Base-by-base conservation (phyloP, 257 asterid genomes). In the Fraxinus quadrangulata region DNA sequence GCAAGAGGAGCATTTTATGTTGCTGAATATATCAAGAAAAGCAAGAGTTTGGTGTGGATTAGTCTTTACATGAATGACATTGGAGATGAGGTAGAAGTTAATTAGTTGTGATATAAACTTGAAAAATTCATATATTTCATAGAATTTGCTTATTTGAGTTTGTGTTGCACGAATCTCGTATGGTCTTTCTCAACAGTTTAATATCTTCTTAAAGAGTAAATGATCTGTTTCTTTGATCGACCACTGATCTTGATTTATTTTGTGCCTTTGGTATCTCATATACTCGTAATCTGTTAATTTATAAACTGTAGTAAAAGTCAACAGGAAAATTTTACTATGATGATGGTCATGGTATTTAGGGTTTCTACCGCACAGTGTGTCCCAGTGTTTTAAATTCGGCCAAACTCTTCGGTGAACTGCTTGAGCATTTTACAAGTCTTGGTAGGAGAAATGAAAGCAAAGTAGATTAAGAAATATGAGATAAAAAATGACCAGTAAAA, bases 51-150 rank as follows among this genome's bases (percentile, higher is more conserved):
- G 83, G 85, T 87, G 83, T 90, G 95, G 97, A 84, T 96, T 76
- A 96, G 80, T 82, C 93, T 96, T 80, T 96, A 90, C 85, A 96
- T 91, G 97, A 96, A 96, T 79, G 99, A 96, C 85, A 92, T 93
- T 67, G 78, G 82, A 84, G 99, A 96, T 82, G 98, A 93, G 98
- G 99, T 91, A 87, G 33, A 51, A 31, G 24, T 63, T 72, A 45
- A 42, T 54, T 56, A 7, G 23, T 78, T 66, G 26, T 31, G 12
- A 37, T 36, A 39, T 75, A 71, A 74, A 69, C 31, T 68, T 5
- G 69, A 31, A 17, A 24, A 71, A 7, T 63, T 63, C 34, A 24
- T 26, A 2, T 12, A 4, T 54, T 54, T 54, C 65, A 54, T n/a
- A 54, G 56, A 47, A 47, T 14, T 47, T 47, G 1, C 56, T 47